Conservation (phyloP, 2,329 filamentous ascomycete species). For the Dothistroma pini region DNA sequence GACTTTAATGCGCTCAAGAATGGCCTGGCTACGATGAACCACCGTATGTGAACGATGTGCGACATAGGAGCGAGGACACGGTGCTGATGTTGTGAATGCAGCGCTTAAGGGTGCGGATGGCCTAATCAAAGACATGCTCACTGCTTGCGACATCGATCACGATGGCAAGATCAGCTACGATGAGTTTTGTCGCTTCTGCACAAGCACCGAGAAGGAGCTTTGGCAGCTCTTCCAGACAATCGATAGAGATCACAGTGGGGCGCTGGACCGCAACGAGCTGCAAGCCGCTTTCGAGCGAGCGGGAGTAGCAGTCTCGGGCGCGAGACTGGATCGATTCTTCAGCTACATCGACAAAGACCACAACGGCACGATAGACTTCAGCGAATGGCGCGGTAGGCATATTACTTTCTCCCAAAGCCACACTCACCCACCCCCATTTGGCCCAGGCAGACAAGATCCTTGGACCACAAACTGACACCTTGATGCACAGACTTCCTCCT, state of each 20-base stretch:
- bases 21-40: constrained; percentile 83
- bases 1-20: constrained; percentile 81
- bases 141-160: constrained; percentile 76
- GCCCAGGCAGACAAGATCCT: neutral
- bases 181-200: constrained; percentile 87
- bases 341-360: constrained; percentile 82
- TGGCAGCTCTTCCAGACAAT: constrained; percentile 79
- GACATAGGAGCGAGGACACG: neutral
- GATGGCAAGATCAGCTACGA: constrained; percentile 90
- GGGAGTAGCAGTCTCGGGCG: constrained; percentile 72
- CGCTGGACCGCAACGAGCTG: constrained; percentile 82
- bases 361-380: constrained; percentile 82
- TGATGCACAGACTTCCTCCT: constrained; percentile 72
- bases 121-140: constrained; percentile 76
- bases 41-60: constrained; percentile 63
- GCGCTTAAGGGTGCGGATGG: constrained; percentile 87
- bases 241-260: constrained; percentile 79
- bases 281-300: constrained; percentile 71
- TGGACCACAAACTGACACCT: constrained; percentile 4
- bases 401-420: constrained; percentile 3
- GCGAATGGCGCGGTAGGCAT: constrained; percentile 81
- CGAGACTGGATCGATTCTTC: constrained; percentile 82
- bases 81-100: constrained; percentile 33
- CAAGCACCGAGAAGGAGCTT: constrained; percentile 80
- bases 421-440: neutral